Evolutionary conservation across 768 basidiomycete genomes (phyloP), one percentile per base, ranked within the genome.

Genomic region (Cyclocybe aegerita): DNA sequence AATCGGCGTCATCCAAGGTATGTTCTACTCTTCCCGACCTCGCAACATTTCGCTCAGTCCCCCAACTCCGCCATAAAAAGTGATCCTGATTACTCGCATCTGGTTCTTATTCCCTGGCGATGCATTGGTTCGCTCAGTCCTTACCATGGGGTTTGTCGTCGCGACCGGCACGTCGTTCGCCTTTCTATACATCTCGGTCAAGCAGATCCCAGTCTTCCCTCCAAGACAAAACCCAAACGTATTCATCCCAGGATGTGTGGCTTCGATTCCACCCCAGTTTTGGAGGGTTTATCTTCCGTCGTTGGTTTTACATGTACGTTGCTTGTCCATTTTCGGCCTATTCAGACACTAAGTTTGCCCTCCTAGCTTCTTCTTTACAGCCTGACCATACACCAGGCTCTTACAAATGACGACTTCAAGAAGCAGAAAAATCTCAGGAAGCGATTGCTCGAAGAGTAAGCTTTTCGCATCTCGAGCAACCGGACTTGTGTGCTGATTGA

Each of bases 71-170:
- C n/a, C n/a, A n/a, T n/a, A n/a, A 49, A 43, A 39, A 76, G 74
- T 66, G 15, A 72, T 73, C 37, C 65, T 75, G 11, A 66, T 70
- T 31, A 58, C 68, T 35, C 68, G 75, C 29, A 66, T 73, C 23
- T 77, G 72, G 72, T 72, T 72, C 54, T 65, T 75, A 39, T 75
- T 74, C 49, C 64, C 70, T 4, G 60, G 62, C 30, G 66, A 63
- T 41, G 61, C 48, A 30, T 4, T 32, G 8, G 53, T 71, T 31
- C 67, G 62, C 39, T 50, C 64, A 17, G 55, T 51, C n/a, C 60
- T 73, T 35, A 52, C 70, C 29, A 52, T 56, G 14, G 53, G 60
- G 12, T 74, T 73, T 43, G 16, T 62, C 3, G 29, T 60, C 10
- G 66, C 71, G 11, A 51, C 66, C 54, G 39, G 57, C 7, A 6